phyloP scores from a whole-genome alignment of 2,329 filamentous ascomycete genomes.

The Pseudogymnoascus sp. region DNA sequence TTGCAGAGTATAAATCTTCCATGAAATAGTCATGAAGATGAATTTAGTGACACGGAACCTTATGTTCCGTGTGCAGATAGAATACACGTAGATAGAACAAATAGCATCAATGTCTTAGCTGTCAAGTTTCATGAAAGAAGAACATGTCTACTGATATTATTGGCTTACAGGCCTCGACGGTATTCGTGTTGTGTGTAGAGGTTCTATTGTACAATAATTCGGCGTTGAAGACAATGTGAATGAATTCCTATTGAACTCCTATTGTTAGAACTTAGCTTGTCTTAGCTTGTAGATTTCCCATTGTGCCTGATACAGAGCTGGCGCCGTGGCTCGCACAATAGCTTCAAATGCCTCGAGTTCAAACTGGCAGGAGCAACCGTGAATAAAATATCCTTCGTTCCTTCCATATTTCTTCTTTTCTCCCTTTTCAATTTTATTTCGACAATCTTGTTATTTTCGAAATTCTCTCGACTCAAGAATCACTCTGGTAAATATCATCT shows the following conservation, averaged over 20 bases:
- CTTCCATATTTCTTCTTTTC: neutral
- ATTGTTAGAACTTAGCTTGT: neutral
- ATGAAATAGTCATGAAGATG: conserved; percentile 1
- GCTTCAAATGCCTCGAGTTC: neutral
- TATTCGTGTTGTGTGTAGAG: neutral
- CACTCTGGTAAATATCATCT: neutral
- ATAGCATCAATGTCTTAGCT: conserved; percentile 6
- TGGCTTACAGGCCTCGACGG: neutral
- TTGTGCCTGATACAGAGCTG: neutral
- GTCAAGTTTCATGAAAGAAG: neutral
- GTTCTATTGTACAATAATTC: neutral
- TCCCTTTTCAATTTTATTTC: neutral
- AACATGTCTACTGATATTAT: neutral
- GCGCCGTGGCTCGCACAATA: neutral
- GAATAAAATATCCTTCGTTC: neutral
- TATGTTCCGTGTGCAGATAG: neutral
- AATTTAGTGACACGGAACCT: neutral
- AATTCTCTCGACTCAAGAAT: neutral
- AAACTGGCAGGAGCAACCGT: neutral
- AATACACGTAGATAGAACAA: conserved; percentile 9
- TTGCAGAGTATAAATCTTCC: neutral
- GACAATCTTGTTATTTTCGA: neutral
- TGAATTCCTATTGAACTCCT: neutral
- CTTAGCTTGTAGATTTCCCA: neutral
- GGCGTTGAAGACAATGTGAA: neutral